Conservation (phyloP, 169 alveolate species). For the Plasmodium vivax region DNA sequence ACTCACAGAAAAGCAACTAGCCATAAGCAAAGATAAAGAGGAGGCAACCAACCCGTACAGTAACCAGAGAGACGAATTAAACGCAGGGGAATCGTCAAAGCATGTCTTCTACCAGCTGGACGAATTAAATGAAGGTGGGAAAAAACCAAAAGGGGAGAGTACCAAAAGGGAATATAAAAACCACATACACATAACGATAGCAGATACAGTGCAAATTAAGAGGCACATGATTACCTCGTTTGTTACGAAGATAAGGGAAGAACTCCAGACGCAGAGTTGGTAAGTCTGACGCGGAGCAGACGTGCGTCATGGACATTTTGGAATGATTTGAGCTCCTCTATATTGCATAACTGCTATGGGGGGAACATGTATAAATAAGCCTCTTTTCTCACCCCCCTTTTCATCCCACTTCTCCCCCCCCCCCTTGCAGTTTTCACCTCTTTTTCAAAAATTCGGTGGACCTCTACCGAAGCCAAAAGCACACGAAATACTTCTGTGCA, state of each 20-base stretch:
- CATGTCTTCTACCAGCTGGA: constrained; percentile 47
- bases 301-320: neutral
- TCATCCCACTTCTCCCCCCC: neutral
- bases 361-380: neutral
- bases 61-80: neutral
- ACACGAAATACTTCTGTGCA: constrained; percentile 50
- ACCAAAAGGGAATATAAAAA: constrained; percentile 4
- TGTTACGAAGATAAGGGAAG: constrained; percentile 32
- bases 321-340: neutral
- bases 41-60: neutral
- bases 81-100: constrained; percentile 17
- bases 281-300: neutral
- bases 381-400: neutral
- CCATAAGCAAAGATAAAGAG: neutral
- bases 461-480: constrained; percentile 50
- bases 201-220: constrained; percentile 43
- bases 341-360: neutral
- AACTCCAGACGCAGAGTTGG: constrained; percentile 38
- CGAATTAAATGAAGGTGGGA: constrained; percentile 10
- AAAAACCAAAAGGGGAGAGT: neutral
- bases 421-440: constrained; percentile 24
- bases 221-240: constrained; percentile 50
- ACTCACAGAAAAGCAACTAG: constrained; percentile 19
- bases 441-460: constrained; percentile 33
- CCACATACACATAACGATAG: constrained; percentile 35